phyloP scores from a whole-genome alignment of 768 basidiomycete species.

The Trametes elegans region DNA sequence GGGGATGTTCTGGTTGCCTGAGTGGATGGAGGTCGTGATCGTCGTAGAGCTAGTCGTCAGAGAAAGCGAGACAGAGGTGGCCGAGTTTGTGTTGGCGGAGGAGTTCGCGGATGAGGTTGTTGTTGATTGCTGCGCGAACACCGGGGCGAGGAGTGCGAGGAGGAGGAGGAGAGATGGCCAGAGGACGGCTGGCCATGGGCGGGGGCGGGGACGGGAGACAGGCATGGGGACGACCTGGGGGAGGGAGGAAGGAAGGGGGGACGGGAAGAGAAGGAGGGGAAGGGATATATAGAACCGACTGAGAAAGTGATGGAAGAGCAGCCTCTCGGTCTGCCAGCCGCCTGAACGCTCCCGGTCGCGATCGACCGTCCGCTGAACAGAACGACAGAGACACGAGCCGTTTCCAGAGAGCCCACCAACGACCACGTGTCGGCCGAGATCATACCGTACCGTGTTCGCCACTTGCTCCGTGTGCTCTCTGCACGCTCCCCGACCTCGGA shows the following conservation, averaged over 20 bases:
- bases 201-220: constrained; percentile 6
- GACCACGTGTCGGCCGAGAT: neutral
- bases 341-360: constrained; percentile 14
- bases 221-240: constrained; percentile 23
- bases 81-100: constrained; percentile 26
- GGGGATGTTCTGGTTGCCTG: constrained; percentile 47
- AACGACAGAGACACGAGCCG: constrained; percentile 4
- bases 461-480: too few species aligned
- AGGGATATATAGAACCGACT: constrained; percentile 8
- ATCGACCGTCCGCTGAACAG: neutral
- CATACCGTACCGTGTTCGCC: neutral
- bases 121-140: constrained; percentile 34
- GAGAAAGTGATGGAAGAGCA: constrained; percentile 11
- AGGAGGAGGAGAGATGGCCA: constrained; percentile 25
- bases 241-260: constrained; percentile 30
- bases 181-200: constrained; percentile 14
- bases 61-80: constrained; percentile 48
- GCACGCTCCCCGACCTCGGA: too few species aligned
- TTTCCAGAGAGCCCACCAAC: neutral
- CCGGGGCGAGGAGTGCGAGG: constrained; percentile 32
- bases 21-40: constrained; percentile 44
- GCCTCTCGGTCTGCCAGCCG: constrained; percentile 32
- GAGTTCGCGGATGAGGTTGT: constrained; percentile 26
- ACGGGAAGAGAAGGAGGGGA: constrained; percentile 24
- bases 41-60: constrained; percentile 54